Evolutionary conservation across 169 alveolate genomes (phyloP), one percentile per base, ranked within the genome.

Genomic region (Cryptosporidium parvum): DNA sequence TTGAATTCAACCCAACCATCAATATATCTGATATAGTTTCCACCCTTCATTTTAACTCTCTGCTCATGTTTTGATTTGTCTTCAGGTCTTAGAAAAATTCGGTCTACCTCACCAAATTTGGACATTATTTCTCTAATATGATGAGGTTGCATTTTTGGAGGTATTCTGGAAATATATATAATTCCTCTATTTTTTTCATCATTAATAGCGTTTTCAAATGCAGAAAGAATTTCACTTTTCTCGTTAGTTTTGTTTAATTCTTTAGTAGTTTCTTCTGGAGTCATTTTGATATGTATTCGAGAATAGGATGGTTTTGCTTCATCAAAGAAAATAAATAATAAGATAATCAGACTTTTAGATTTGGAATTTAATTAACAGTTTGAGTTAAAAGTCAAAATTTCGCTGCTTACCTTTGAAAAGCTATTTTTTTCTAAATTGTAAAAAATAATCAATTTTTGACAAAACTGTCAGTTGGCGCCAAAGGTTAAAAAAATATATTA

Each of bases 1-100:
- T 91, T 31, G 75, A 97, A 97, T 92, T 97, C 98, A 37, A 96
- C 85, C 97, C 98, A 97, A 1, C 98, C 99, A 84, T 96, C 98
- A 69, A 91, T 87, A 85, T 94, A 96, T 29, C 93, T 92, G n/a
- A 85, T 85, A 62, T 65, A 71, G 33, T 45, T 93, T 85, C 85
- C 85, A 75, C 87, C 92, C 85, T 29, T 95, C 94, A 70, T 91
- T 91, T 58, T 87, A 62, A 92, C 87, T 86, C 65, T 84, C 85
- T 92, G 94, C 29, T 69, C 93, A 67, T 84, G 93, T 86, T 85
- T 91, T 85, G 68, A 85, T 65, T 52, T 92, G 62, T 93, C 86
- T 44, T 93, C 96, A 26, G 97, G 96, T 9, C 92, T 93, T 9
- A 94, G 91, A 92, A 95, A 96, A 48, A 96, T 93, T 69, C 96